phyloP scores from a whole-genome alignment of 2,329 filamentous ascomycete genomes.

The Arachnomyces sp. region DNA sequence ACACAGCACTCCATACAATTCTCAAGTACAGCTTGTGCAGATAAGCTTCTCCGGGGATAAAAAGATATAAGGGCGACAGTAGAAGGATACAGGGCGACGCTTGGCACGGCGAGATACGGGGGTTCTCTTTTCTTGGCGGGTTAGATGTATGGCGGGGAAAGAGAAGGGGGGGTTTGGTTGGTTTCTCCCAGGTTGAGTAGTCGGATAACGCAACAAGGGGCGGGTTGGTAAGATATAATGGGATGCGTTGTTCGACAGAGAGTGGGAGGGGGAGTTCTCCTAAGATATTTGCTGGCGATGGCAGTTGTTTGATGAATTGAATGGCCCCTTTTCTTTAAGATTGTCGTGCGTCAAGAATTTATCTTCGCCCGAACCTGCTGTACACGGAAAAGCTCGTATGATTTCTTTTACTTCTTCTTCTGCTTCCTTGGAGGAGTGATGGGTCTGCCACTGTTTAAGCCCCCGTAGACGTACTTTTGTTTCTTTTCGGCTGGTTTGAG shows the following conservation, averaged over 20 bases:
- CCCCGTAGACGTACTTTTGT: conserved; percentile 94
- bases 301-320: background rate
- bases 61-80: conserved; percentile 2
- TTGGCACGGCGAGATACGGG: conserved; percentile 1
- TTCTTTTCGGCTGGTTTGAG: conserved; percentile 99
- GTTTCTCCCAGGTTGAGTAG: no score
- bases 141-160: no score
- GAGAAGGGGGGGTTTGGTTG: background rate
- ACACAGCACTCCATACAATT: no score
- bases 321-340: background rate
- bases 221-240: no score
- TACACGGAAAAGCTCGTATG: conserved; percentile 63
- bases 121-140: background rate
- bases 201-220: no score
- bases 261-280: background rate
- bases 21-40: no score
- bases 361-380: conserved; percentile 95
- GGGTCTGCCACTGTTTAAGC: conserved; percentile 61
- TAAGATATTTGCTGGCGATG: conserved; percentile 9
- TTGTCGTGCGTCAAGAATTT: conserved; percentile 33
- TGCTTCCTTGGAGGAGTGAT: conserved; percentile 63
- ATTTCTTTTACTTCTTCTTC: conserved; percentile 59
- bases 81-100: conserved; percentile 14
- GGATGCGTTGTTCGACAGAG: no score
- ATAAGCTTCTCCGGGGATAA: no score